Percentiles rank a stretch among this genome's conserved stretches.
phyloP scores from a whole-genome alignment of 495 filamentous ascomycete genomes.

The Oleoguttula mirabilis region DNA sequence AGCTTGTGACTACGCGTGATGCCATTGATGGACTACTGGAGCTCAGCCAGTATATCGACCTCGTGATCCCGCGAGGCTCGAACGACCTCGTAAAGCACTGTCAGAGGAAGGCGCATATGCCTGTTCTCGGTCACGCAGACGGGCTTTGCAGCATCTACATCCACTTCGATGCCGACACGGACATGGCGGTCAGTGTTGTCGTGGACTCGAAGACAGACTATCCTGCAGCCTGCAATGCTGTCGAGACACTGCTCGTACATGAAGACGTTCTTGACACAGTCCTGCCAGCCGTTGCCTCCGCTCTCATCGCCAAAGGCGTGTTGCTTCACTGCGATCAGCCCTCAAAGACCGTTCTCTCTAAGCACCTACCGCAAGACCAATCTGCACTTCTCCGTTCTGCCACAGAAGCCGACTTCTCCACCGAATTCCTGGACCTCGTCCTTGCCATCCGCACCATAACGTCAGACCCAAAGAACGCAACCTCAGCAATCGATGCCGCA shows the following conservation, averaged over 20 bases:
- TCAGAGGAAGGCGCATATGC: slow-evolving; percentile 82
- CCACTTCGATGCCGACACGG: slow-evolving; percentile 59
- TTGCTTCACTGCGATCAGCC: slow-evolving; percentile 67
- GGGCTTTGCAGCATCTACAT: slow-evolving; percentile 87
- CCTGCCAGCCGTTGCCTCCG: slow-evolving; percentile 58
- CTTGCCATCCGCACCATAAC: slow-evolving; percentile 75
- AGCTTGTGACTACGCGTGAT: slow-evolving; percentile 85
- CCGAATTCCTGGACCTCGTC: slow-evolving; percentile 78
- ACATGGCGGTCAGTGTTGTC: slow-evolving; percentile 63
- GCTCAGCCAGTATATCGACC: slow-evolving; percentile 77
- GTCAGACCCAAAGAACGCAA: slow-evolving; percentile 21
- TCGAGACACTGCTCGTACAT: slow-evolving; percentile 84
- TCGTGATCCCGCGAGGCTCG: slow-evolving; percentile 86
- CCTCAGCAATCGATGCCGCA: slow-evolving; percentile 47
- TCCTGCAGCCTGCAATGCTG: slow-evolving; percentile 87
- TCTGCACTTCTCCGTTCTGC: slow-evolving; percentile 48
- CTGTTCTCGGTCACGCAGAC: slow-evolving; percentile 92
- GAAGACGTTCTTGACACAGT: slow-evolving; percentile 51
- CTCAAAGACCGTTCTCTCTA: slow-evolving; percentile 48
- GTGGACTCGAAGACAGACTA: slow-evolving; percentile 90
- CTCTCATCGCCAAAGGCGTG: slow-evolving; percentile 64
- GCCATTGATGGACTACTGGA: slow-evolving; percentile 72
- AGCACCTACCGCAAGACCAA: slow-evolving; percentile 30
- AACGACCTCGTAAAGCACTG: slow-evolving; percentile 88
- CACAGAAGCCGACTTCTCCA: slow-evolving; percentile 59